phyloP scores from a whole-genome alignment of 768 basidiomycete genomes.

The Lentinula lateritia region DNA sequence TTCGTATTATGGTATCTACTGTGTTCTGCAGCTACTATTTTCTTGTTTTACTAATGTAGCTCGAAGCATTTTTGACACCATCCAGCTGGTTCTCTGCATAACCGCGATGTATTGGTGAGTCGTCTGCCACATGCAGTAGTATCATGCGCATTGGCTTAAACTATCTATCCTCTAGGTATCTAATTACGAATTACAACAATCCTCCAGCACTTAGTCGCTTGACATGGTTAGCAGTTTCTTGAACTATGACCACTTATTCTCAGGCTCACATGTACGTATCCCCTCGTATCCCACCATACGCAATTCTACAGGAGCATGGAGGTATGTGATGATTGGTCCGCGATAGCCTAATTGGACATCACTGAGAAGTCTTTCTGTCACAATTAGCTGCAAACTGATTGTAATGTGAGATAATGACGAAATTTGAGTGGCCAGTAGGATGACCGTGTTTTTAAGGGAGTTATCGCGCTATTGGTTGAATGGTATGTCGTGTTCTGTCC shows the following conservation, averaged over 20 bases:
- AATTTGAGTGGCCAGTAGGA: not conserved
- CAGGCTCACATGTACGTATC: not conserved
- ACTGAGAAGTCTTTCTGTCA: conserved; percentile 4
- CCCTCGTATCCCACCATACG: not conserved
- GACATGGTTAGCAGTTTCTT: conserved; percentile 29
- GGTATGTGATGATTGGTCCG: conserved; percentile 17
- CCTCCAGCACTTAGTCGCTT: conserved; percentile 27
- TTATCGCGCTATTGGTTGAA: conserved; percentile 46
- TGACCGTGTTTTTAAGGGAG: conserved; percentile 23
- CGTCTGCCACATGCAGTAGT: not conserved
- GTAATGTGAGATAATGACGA: conserved; percentile 29
- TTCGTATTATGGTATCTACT: conserved; percentile 26
- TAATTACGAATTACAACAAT: conserved; percentile 39
- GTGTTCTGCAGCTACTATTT: not conserved
- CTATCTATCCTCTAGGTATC: conserved; percentile 27
- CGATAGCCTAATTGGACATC: not conserved
- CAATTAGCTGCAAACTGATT: conserved; percentile 45
- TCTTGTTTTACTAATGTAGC: not conserved
- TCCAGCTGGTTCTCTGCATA: conserved; percentile 39
- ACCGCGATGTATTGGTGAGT: conserved; percentile 41
- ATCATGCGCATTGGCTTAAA: not conserved
- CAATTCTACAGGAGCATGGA: conserved; percentile 33
- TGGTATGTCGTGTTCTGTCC: conserved; percentile 23
- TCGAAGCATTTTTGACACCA: conserved; percentile 34
- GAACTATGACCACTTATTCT: not conserved